phyloP scores from a whole-genome alignment of 192 early-diverging fungal genomes.

The Backusella tarrabulga region DNA sequence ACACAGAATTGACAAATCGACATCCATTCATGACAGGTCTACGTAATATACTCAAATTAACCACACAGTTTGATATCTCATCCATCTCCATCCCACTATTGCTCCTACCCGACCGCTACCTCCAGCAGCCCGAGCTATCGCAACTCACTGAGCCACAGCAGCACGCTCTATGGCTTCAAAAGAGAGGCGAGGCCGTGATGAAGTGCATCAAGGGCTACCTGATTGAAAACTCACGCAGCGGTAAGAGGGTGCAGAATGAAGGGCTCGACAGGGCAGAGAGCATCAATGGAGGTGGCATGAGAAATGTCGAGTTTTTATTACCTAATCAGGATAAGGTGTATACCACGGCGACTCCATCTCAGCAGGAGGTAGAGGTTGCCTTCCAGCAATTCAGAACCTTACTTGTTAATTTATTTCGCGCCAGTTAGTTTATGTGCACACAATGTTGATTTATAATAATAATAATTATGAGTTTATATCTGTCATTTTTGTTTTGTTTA shows the following conservation, averaged over 20 bases:
- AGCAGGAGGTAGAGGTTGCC: slow-evolving; percentile 27
- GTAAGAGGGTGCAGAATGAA: slow-evolving; percentile 44
- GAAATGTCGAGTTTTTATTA: slow-evolving; percentile 50
- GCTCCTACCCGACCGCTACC: slow-evolving; percentile 51
- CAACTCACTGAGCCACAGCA: slow-evolving; percentile 29
- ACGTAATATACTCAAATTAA: slow-evolving; percentile 58
- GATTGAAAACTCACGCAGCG: slow-evolving; percentile 52
- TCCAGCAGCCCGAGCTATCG: slow-evolving; percentile 25
- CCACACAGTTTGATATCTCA: slow-evolving; percentile 61
- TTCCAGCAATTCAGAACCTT: slow-evolving; percentile 48
- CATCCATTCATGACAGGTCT: slow-evolving; percentile 55
- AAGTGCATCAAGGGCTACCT: slow-evolving; percentile 55
- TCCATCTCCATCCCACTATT: slow-evolving; percentile 64
- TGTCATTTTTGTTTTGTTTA: slow-evolving; percentile 3
- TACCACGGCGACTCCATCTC: slow-evolving; percentile 2
- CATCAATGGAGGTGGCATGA: slow-evolving; percentile 37
- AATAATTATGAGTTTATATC: background rate
- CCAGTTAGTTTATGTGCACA: slow-evolving; percentile 26
- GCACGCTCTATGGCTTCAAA: slow-evolving; percentile 38
- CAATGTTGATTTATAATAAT: background rate
- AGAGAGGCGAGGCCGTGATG: slow-evolving; percentile 46
- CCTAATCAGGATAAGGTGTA: slow-evolving; percentile 36
- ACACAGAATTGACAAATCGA: slow-evolving; percentile 23
- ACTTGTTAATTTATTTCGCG: slow-evolving; percentile 46
- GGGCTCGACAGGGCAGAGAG: slow-evolving; percentile 31